phyloP scores from a whole-genome alignment of 768 basidiomycete species.

The Termitomyces heimii region DNA sequence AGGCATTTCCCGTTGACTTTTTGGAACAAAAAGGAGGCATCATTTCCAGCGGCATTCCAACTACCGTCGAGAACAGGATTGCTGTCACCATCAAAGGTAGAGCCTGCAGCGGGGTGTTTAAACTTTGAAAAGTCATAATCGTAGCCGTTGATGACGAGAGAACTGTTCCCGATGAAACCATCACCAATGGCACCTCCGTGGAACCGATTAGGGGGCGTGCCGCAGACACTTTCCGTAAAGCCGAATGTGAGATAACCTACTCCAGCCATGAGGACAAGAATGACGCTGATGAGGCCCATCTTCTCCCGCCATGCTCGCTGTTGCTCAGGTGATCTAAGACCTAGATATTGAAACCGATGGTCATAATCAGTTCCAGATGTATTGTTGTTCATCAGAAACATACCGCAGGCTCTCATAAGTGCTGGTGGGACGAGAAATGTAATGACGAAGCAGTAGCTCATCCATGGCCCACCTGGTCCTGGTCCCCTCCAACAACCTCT shows the following conservation, averaged over 20 bases:
- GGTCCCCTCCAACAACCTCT: constrained; percentile 68
- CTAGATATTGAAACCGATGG: constrained; percentile 29
- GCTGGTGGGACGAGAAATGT: constrained; percentile 82
- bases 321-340: constrained; percentile 85
- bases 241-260: constrained; percentile 99
- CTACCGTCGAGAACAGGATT: constrained; percentile 79
- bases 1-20: constrained; percentile 81
- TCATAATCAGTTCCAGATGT: not conserved
- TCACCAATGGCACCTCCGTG: constrained; percentile 73
- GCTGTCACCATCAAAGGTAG: constrained; percentile 66
- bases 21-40: constrained; percentile 94
- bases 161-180: constrained; percentile 63
- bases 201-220: constrained; percentile 77
- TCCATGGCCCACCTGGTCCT: constrained; percentile 92
- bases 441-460: constrained; percentile 85
- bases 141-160: constrained; percentile 91
- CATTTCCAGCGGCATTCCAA: constrained; percentile 80
- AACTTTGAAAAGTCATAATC: constrained; percentile 90
- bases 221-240: constrained; percentile 92
- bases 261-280: constrained; percentile 77
- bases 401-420: constrained; percentile 73
- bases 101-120: constrained; percentile 68
- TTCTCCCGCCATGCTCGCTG: constrained; percentile 99
- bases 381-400: constrained; percentile 22
- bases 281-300: constrained; percentile 85